Evolutionary conservation across 305 asterid genomes (phyloP).

Genomic region (Ilex paraguariensis): DNA sequence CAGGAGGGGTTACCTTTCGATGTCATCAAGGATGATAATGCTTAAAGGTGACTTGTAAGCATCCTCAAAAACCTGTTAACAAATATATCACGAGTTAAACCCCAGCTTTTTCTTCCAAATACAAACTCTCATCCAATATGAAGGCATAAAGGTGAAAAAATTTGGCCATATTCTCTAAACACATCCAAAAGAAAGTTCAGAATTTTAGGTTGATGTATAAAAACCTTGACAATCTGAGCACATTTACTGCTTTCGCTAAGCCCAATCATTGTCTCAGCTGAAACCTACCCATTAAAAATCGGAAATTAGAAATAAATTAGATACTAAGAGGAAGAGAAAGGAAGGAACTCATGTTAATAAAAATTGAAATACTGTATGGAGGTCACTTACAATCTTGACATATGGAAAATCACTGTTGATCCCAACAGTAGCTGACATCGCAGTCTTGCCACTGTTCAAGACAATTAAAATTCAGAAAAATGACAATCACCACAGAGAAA

Average conservation of each 20-base stretch:
- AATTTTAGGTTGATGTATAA: conserved; percentile 13
- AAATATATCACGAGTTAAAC: conserved; percentile 15
- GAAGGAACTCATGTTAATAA: too few species aligned
- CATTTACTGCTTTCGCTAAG: conserved; percentile 94
- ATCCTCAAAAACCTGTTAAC: conserved; percentile 87
- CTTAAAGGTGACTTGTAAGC: conserved; percentile 97
- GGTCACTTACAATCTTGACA: too few species aligned
- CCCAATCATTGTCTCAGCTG: conserved; percentile 96
- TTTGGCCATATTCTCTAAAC: conserved; percentile 5
- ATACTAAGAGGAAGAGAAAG: too few species aligned
- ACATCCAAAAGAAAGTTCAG: conserved; percentile 2
- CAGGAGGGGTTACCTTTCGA: conserved; percentile 65
- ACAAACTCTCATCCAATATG: too few species aligned
- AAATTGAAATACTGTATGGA: too few species aligned
- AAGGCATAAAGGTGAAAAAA: too few species aligned
- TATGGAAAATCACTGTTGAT: too few species aligned
- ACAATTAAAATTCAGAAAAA: conserved; percentile 2
- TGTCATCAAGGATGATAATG: conserved; percentile 84
- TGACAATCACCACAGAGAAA: conserved; percentile 13
- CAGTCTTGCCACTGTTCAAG: conserved; percentile 44
- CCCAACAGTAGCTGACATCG: too few species aligned
- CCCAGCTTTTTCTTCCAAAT: too few species aligned
- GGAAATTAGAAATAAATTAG: too few species aligned
- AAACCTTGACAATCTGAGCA: conserved; percentile 87
- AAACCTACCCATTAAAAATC: conserved; percentile 43